Conservation (phyloP, 2,329 filamentous ascomycete species). For the Drechslerella stenobrocha region DNA sequence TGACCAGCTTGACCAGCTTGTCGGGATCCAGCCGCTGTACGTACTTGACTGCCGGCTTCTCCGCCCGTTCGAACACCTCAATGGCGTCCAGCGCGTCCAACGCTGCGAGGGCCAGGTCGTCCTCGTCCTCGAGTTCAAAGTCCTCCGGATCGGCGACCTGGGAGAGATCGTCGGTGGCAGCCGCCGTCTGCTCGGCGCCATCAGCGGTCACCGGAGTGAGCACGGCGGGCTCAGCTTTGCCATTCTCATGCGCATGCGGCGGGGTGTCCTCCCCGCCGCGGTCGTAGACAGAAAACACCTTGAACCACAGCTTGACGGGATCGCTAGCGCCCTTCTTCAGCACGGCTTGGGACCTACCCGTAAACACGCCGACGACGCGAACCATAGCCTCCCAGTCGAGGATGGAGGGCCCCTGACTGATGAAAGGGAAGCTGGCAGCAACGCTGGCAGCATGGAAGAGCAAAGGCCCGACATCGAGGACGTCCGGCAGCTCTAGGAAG, state of each 20-base stretch:
- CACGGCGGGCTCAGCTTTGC: neutral
- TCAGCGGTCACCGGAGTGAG: conserved; percentile 58
- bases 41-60: conserved; percentile 62
- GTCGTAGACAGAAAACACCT: conserved; percentile 72
- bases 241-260: conserved; percentile 11
- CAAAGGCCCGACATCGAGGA: conserved; percentile 68
- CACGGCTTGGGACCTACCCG: conserved; percentile 68
- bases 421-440: conserved; percentile 73
- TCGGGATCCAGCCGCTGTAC: conserved; percentile 70
- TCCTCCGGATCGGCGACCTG: conserved; percentile 57
- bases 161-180: conserved; percentile 52
- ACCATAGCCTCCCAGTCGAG: conserved; percentile 71
- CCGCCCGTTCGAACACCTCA: conserved; percentile 64
- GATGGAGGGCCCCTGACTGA: conserved; percentile 68
- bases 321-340: conserved; percentile 57
- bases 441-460: conserved; percentile 73
- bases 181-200: conserved; percentile 43
- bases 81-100: conserved; percentile 69
- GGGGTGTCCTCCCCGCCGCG: conserved; percentile 56
- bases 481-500: conserved; percentile 73
- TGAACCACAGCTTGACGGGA: conserved; percentile 69
- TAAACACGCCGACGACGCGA: conserved; percentile 73
- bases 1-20: conserved; percentile 70
- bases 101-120: conserved; percentile 69
- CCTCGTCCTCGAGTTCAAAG: conserved; percentile 58